These are phyloP conservation scores for Pterulicium gracile DNA, from an alignment of 1,284 basidiomycete species.

Conservation along the genomic window DNA sequence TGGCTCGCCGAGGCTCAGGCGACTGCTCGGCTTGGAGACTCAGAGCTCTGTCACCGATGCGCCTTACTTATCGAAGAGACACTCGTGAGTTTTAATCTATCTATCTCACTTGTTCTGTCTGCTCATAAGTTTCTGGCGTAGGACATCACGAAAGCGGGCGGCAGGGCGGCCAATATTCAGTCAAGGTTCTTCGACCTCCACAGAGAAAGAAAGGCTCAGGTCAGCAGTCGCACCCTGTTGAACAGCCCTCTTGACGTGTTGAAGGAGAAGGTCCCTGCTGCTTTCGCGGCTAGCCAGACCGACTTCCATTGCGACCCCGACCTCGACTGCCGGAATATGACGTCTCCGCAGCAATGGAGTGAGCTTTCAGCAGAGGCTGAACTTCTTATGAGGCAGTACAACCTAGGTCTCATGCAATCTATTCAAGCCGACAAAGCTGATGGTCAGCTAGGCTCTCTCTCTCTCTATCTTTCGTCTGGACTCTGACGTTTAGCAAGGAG, in stretches of 20 bases:
- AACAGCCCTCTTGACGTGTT: constrained; percentile 8
- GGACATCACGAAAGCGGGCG: constrained; percentile 12
- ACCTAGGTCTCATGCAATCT: background rate
- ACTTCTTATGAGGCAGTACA: background rate
- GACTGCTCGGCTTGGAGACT: constrained; percentile 9
- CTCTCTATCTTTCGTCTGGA: too few relatives aligned
- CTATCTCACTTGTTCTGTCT: background rate
- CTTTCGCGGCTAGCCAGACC: background rate
- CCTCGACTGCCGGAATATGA: constrained; percentile 17
- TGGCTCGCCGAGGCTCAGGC: constrained; percentile 12
- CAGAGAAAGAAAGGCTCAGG: background rate
- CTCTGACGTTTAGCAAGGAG: too few relatives aligned
- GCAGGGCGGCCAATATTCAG: background rate
- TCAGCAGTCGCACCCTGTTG: constrained; percentile 2
- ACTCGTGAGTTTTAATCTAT: constrained; percentile 9
- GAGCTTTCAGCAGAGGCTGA: background rate
- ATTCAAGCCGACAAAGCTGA: background rate
- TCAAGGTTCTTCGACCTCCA: constrained; percentile 4
- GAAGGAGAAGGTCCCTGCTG: constrained; percentile 4
- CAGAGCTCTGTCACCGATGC: constrained; percentile 7
- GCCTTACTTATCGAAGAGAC: constrained; percentile 12
- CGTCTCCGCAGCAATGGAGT: background rate
- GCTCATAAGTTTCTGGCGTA: background rate
- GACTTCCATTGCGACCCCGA: constrained; percentile 9
- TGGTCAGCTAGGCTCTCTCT: too few relatives aligned